Conservation (phyloP, 768 basidiomycete species). For the Clitopilus hobsonii region DNA sequence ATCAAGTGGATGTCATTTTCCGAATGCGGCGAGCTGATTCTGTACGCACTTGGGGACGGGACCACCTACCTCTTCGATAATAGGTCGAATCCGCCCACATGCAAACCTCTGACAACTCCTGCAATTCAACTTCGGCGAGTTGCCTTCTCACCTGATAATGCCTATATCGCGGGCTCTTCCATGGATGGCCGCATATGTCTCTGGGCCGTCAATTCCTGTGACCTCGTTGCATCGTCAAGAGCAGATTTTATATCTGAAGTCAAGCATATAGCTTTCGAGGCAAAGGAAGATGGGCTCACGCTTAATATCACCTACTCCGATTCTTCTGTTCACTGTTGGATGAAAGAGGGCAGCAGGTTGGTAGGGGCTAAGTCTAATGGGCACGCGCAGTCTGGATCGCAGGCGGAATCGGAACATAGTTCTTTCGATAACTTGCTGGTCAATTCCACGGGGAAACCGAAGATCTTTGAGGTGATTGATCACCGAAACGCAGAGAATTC, state of each 20-base stretch:
- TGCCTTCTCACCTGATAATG: neutral
- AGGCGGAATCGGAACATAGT: no score
- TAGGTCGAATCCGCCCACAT: neutral
- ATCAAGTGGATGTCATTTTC: neutral
- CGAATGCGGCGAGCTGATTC: neutral
- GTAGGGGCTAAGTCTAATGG: neutral
- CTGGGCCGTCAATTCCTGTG: neutral
- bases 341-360: neutral
- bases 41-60: neutral
- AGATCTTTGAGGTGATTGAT: no score
- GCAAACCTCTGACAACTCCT: neutral
- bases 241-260: neutral
- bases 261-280: neutral
- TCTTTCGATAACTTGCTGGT: no score
- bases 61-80: neutral
- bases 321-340: neutral
- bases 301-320: neutral
- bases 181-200: neutral
- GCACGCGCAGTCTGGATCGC: neutral
- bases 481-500: no score
- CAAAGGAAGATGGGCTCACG: neutral
- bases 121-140: neutral
- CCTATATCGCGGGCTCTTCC: neutral
- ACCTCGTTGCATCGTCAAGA: neutral
- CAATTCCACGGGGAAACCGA: no score